Evolutionary conservation across 805 yeast genomes (phyloP).

Genomic region (Saturnispora dispora): DNA sequence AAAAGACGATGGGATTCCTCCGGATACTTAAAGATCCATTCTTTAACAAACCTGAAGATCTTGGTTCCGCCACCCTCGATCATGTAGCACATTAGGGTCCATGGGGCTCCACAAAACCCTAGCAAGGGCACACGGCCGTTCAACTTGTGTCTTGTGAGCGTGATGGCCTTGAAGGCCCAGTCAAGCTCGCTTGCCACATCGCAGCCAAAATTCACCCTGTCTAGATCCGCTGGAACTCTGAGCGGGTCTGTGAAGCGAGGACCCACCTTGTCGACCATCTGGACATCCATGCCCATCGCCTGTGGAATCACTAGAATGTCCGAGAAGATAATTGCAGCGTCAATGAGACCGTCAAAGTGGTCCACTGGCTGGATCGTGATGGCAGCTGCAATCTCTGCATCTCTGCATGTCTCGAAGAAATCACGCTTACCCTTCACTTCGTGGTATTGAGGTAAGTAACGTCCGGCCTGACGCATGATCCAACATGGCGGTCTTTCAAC

Average conservation of each 20-base stretch:
- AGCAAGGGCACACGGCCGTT: slow-evolving; percentile 87
- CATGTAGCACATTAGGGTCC: slow-evolving; percentile 96
- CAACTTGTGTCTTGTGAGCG: slow-evolving; percentile 77
- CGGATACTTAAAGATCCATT: slow-evolving; percentile 82
- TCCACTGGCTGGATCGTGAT: slow-evolving; percentile 94
- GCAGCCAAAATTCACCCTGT: slow-evolving; percentile 44
- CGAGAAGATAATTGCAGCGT: slow-evolving; percentile 94
- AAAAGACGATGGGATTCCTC: slow-evolving; percentile 61
- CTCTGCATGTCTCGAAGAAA: slow-evolving; percentile 92
- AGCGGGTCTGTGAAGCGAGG: slow-evolving; percentile 89
- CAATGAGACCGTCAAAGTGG: slow-evolving; percentile 80
- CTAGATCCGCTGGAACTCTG: slow-evolving; percentile 60
- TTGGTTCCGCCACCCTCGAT: slow-evolving; percentile 95
- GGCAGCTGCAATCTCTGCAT: slow-evolving; percentile 86
- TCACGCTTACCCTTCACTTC: slow-evolving; percentile 76
- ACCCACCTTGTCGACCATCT: slow-evolving; percentile 90
- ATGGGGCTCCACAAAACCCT: slow-evolving; percentile 97
- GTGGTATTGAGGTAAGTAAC: slow-evolving; percentile 88
- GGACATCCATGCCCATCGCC: slow-evolving; percentile 94
- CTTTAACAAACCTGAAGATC: slow-evolving; percentile 81
- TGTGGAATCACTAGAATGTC: slow-evolving; percentile 96
- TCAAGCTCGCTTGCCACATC: slow-evolving; percentile 71
- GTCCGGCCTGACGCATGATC: slow-evolving; percentile 98
- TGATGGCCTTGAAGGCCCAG: slow-evolving; percentile 94
- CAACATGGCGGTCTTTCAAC: slow-evolving; percentile 98